Conservation (phyloP, 805 yeast species). For the Saccharomycodes ludwigii region DNA sequence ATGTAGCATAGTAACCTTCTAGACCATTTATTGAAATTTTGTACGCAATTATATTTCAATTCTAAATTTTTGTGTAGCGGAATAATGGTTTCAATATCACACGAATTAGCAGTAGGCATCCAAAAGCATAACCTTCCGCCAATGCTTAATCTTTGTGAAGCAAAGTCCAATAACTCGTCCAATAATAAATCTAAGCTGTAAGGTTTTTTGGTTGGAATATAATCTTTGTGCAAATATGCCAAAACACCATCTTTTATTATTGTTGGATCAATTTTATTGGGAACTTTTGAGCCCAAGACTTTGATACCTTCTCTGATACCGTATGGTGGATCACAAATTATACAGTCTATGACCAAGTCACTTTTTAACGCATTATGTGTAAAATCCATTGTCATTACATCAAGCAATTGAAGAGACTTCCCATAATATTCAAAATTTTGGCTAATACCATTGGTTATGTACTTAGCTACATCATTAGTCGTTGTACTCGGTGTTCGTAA, state of each 20-base stretch:
- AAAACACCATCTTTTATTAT: slow-evolving; percentile 66
- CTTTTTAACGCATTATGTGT: slow-evolving; percentile 74
- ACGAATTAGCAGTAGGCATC: slow-evolving; percentile 97
- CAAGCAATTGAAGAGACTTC: slow-evolving; percentile 46
- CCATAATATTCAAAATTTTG: slow-evolving; percentile 69
- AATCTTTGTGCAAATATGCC: slow-evolving; percentile 69
- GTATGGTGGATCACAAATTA: slow-evolving; percentile 94
- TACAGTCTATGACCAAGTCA: slow-evolving; percentile 56
- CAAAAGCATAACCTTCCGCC: slow-evolving; percentile 84
- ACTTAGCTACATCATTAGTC: neutral
- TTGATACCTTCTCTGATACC: slow-evolving; percentile 94
- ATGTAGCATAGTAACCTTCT: slow-evolving; percentile 74
- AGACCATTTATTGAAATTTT: slow-evolving; percentile 89
- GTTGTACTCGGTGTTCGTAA: neutral
- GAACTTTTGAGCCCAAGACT: slow-evolving; percentile 75
- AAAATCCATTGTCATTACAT: slow-evolving; percentile 84
- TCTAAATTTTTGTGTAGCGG: slow-evolving; percentile 72
- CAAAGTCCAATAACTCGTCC: slow-evolving; percentile 64
- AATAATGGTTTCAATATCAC: slow-evolving; percentile 49
- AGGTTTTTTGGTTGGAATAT: slow-evolving; percentile 86
- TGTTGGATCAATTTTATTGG: slow-evolving; percentile 51
- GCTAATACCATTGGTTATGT: slow-evolving; percentile 22
- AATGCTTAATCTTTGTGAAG: slow-evolving; percentile 56
- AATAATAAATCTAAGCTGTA: slow-evolving; percentile 67
- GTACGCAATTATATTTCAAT: slow-evolving; percentile 63